Base-by-base conservation (phyloP, 179 eudicot species). In the Nepenthes alata region DNA sequence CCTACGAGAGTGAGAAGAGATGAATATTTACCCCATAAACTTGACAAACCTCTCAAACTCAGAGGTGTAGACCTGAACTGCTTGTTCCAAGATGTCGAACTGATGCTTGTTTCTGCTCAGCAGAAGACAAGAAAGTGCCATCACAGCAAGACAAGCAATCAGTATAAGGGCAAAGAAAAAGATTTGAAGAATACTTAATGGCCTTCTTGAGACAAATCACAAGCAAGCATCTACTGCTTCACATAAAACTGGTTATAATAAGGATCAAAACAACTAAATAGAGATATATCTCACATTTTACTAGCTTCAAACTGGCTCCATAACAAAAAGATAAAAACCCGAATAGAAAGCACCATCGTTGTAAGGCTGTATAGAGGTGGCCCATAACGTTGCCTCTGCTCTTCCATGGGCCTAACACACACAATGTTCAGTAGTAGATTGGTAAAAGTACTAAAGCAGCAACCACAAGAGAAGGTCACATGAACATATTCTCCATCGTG, bases 361-460 rank as follows among this genome's bases (percentile, higher is more conserved):
- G 96, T 86, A 61, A 93, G 96, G 76, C 83, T 82, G 81, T 93
- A 93, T 69, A 93, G 72, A 75, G 95, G 93, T 54, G 96, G 98
- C 65, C 98, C 98, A 74, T 93, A 93, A 39, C 98, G 89, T 37
- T 89, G 84, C 41, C 96, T 76, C 70, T 93, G 98, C 74, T 93
- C 98, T 74, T 93, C 98, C 98, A 93, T 93, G 67, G 96, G 98
- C 81, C 98, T 91, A 79, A 67, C 36, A 14, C 16, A 53, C 39
- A 5, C 41, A 65, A 47, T 54, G 75, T 41, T 57, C 47, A 70
- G 60, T 11, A 45, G 39, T 62, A 65, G 35, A 57, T 38, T 66
- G 39, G 62, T 41, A 41, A 4, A 60, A 47, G 34, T 25, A 25
- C 34, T 48, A 5, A 1, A 60, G n/a, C 14, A 47, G 13, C n/a